phyloP scores from a whole-genome alignment of 768 basidiomycete genomes.

The Wakefieldia striispora region DNA sequence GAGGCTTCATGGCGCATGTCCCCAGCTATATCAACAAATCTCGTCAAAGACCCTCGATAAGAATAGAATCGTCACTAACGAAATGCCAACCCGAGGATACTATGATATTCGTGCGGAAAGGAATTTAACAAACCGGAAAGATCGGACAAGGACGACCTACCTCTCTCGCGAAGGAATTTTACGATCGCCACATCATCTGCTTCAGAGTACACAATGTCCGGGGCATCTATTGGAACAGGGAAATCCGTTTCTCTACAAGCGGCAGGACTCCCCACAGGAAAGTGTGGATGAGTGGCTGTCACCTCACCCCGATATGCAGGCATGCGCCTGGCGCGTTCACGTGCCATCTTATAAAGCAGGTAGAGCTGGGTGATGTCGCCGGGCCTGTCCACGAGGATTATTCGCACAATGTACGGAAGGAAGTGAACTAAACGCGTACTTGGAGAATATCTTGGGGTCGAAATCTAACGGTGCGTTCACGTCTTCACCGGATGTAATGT shows the following conservation, averaged over 20 bases:
- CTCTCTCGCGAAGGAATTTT: slow-evolving; percentile 14
- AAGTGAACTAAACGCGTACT: too few relatives aligned
- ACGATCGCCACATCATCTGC: slow-evolving; percentile 35
- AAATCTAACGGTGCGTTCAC: too few relatives aligned
- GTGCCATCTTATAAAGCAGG: slow-evolving; percentile 53
- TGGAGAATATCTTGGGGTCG: too few relatives aligned
- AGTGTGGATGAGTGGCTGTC: slow-evolving; percentile 24
- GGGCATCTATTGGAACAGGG: slow-evolving; percentile 25
- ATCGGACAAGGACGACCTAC: neutral
- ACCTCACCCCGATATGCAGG: slow-evolving; percentile 25
- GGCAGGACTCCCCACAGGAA: slow-evolving; percentile 29
- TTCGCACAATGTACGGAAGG: too few relatives aligned
- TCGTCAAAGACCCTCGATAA: neutral
- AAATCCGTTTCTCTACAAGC: slow-evolving; percentile 12
- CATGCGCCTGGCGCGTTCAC: slow-evolving; percentile 59
- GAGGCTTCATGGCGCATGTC: slow-evolving; percentile 65
- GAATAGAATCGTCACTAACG: neutral
- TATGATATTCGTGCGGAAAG: neutral
- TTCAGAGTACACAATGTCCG: slow-evolving; percentile 30
- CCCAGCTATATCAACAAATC: slow-evolving; percentile 41
- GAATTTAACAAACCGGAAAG: neutral
- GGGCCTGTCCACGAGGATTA: slow-evolving; percentile 3
- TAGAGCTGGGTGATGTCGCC: slow-evolving; percentile 44
- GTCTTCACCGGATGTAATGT: too few relatives aligned
- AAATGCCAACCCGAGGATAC: neutral